Conservation (phyloP, 1,284 basidiomycete species). For the Polyporus tsugae region DNA sequence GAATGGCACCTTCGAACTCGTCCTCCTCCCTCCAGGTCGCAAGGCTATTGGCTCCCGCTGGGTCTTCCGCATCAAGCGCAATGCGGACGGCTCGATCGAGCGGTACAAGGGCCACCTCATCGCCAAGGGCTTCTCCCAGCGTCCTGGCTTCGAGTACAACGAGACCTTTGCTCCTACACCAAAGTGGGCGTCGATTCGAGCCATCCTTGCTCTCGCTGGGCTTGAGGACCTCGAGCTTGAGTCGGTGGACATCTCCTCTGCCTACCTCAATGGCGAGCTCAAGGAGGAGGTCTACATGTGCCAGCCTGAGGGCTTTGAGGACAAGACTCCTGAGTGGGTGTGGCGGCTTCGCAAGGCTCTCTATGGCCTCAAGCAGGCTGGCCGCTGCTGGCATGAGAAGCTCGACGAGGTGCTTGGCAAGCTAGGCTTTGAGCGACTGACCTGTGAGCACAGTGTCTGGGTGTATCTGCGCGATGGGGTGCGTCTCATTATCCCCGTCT, state of each 20-base stretch:
- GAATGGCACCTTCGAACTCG: constrained; percentile 38
- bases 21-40: constrained; percentile 35
- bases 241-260: constrained; percentile 47
- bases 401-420: constrained; percentile 15
- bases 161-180: constrained; percentile 54
- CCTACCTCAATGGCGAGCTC: constrained; percentile 50
- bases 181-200: constrained; percentile 45
- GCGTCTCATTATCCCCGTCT: constrained; percentile 13
- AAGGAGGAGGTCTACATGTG: constrained; percentile 51
- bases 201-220: constrained; percentile 49
- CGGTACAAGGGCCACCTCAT: constrained; percentile 49
- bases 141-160: constrained; percentile 44
- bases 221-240: constrained; percentile 44
- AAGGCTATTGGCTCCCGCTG: constrained; percentile 33
- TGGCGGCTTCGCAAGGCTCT: constrained; percentile 37
- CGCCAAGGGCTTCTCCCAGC: constrained; percentile 43
- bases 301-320: constrained; percentile 45
- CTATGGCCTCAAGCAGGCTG: constrained; percentile 37
- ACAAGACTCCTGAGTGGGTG: constrained; percentile 34
- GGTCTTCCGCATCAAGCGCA: constrained; percentile 51
- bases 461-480: constrained; percentile 15
- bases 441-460: constrained; percentile 43
- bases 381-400: constrained; percentile 30
- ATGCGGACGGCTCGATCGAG: constrained; percentile 37
- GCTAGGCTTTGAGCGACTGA: constrained; percentile 37